Evolutionary conservation across 805 yeast genomes (phyloP).

Genomic region (Nakazawaea pomicola): DNA sequence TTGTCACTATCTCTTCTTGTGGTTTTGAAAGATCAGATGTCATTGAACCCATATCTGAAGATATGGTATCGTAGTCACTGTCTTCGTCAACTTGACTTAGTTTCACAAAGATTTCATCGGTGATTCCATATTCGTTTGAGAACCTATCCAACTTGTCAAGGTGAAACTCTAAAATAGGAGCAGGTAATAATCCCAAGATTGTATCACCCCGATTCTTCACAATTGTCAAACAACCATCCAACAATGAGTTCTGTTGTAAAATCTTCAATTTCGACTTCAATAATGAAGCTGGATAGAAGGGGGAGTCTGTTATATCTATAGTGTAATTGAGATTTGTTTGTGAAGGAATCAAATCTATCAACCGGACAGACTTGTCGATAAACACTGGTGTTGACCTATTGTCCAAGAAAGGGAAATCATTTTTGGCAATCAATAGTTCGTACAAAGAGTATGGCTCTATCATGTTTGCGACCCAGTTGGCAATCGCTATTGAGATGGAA

Average conservation of each 20-base stretch:
- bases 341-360: slow-evolving; percentile 34
- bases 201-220: slow-evolving; percentile 11
- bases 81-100: slow-evolving; percentile 6
- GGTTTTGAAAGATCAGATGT: slow-evolving; percentile 1
- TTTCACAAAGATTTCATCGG: slow-evolving; percentile 28
- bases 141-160: slow-evolving; percentile 38
- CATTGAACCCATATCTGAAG: slow-evolving; percentile 5
- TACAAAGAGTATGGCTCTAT: slow-evolving; percentile 48
- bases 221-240: slow-evolving; percentile 51
- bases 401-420: slow-evolving; percentile 51
- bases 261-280: slow-evolving; percentile 30
- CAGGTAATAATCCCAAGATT: slow-evolving; percentile 40
- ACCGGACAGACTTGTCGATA: slow-evolving; percentile 25
- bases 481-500: slow-evolving; percentile 49
- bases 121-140: slow-evolving; percentile 20
- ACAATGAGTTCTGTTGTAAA: slow-evolving; percentile 35
- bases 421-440: slow-evolving; percentile 39
- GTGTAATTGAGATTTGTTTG: slow-evolving; percentile 10
- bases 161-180: slow-evolving; percentile 47
- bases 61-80: background rate
- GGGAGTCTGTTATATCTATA: slow-evolving; percentile 24
- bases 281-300: slow-evolving; percentile 26
- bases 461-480: slow-evolving; percentile 50
- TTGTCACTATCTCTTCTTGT: slow-evolving; percentile 3
- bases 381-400: slow-evolving; percentile 32